These are phyloP conservation scores for Metschnikowia colocasiae DNA, from an alignment of 805 yeast species.

Conservation along the genomic window DNA sequence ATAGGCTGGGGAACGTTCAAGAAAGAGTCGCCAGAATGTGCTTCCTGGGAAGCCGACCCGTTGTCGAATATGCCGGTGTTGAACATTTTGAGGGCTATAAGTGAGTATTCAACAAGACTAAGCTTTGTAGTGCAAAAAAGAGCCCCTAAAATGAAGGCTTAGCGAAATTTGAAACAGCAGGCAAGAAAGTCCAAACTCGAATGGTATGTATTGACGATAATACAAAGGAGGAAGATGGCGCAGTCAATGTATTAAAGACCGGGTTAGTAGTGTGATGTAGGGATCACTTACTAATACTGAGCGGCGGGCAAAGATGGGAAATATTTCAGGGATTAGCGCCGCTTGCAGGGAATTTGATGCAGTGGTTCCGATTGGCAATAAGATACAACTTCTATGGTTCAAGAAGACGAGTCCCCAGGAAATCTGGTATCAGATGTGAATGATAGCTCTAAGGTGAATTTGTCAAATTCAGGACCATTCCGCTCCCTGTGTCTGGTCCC, in stretches of 20 bases:
- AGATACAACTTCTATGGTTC: neutral
- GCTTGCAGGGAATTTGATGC: neutral
- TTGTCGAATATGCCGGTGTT: slow-evolving; percentile 42
- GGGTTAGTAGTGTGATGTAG: neutral
- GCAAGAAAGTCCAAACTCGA: neutral
- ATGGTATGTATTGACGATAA: neutral
- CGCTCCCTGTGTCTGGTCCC: slow-evolving; percentile 5
- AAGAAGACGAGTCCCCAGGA: neutral
- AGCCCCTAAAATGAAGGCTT: neutral
- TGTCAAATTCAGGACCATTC: slow-evolving; percentile 5
- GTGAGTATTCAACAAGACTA: slow-evolving; percentile 2
- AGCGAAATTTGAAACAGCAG: neutral
- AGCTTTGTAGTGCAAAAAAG: neutral
- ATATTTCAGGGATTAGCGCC: neutral
- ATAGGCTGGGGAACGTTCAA: slow-evolving; percentile 39
- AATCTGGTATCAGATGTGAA: neutral
- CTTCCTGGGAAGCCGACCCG: slow-evolving; percentile 20
- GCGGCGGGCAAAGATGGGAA: slow-evolving; percentile 2
- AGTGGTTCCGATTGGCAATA: neutral
- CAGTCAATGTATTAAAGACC: neutral
- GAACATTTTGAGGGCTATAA: slow-evolving; percentile 28
- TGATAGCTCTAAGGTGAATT: neutral
- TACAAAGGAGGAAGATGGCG: neutral
- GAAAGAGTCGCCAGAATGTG: slow-evolving; percentile 20
- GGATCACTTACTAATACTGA: slow-evolving; percentile 5